Base-by-base conservation (phyloP, 2,329 filamentous ascomycete species). In the Talaromyces marneffei region DNA sequence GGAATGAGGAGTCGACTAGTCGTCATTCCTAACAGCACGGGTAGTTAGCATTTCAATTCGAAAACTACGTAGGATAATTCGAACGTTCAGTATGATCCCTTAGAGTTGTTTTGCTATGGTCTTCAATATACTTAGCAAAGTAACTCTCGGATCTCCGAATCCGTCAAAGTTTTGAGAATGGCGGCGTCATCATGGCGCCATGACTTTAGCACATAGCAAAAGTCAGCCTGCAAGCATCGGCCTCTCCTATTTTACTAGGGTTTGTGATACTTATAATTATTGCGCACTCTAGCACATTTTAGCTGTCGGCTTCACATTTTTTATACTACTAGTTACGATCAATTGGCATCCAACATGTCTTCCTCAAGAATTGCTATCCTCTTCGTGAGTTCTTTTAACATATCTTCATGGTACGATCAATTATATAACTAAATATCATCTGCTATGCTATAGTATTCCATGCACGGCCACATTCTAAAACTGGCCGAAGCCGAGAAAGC, bases 401-500 rank as follows among this genome's bases (percentile, higher is more conserved):
- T 14, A 16, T 35, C 33, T 50, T 7, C 27, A 9, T 9, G 42
- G 27, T 23, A 10, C 10, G n/a, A 23, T 16, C 31, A 23, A 44
- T 4, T 20, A 40, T 35, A 39, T 8, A 8, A 40, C 16, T 55
- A 27, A 57, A 18, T 27, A 14, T 8, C 3, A 18, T 10, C 20
- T 25, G 12, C 9, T 12, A 9, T n/a, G 40, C n/a, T 55, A 8
- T 55, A 94, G 90, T 96, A 96, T 81, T 95, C 91, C 67, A 89
- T 92, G 85, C 95, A 94, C 80, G 93, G 94, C 78, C 92, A 97
- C 80, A 89, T 97, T 78, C 80, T 84, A 78, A 79, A 87, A 73
- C 77, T 97, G 70, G 94, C 93, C 71, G 87, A 94, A 77, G 91
- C 91, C 65, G 92, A 97, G 82, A 90, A 92, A 83, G 86, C 84